These are phyloP conservation scores for Acer negundo DNA, from an alignment of 345 rosid species.

Conservation along the genomic window DNA sequence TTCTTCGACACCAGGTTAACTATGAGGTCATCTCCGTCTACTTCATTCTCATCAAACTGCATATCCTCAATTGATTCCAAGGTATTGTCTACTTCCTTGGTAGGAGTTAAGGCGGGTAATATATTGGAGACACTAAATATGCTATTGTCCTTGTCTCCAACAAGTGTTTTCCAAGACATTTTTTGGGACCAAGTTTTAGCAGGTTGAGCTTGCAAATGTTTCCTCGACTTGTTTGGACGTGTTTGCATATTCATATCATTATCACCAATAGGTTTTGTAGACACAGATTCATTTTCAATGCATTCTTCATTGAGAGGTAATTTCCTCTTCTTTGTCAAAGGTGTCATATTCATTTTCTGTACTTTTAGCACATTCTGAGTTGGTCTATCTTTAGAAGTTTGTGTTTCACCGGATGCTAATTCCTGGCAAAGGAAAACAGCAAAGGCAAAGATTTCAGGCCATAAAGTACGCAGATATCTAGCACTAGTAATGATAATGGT, in stretches of 20 bases:
- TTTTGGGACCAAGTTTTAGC: conserved; percentile 59
- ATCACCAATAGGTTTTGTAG: conserved; percentile 27
- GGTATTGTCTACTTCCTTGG: conserved; percentile 34
- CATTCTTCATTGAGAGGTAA: conserved; percentile 27
- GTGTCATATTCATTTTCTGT: conserved; percentile 27
- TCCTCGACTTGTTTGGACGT: conserved; percentile 14
- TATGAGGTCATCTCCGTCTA: conserved; percentile 46
- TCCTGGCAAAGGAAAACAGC: conserved; percentile 36
- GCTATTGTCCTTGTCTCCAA: conserved; percentile 43
- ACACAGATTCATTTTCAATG: conserved; percentile 31
- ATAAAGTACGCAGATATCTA: not conserved
- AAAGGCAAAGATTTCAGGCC: not conserved
- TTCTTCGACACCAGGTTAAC: conserved; percentile 37
- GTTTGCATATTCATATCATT: conserved; percentile 27
- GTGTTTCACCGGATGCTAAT: conserved; percentile 27
- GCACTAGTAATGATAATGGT: not conserved
- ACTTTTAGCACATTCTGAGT: conserved; percentile 25
- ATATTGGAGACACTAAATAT: conserved; percentile 48
- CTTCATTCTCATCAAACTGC: conserved; percentile 28
- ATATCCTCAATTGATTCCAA: conserved; percentile 26
- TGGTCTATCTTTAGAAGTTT: conserved; percentile 27
- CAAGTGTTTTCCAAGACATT: conserved; percentile 76
- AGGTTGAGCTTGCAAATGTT: conserved; percentile 11
- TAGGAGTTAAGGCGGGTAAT: conserved; percentile 32
- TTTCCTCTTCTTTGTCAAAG: conserved; percentile 40